Base-by-base conservation (phyloP, 164 flowering plant genomes). In the Macadamia integrifolia region DNA sequence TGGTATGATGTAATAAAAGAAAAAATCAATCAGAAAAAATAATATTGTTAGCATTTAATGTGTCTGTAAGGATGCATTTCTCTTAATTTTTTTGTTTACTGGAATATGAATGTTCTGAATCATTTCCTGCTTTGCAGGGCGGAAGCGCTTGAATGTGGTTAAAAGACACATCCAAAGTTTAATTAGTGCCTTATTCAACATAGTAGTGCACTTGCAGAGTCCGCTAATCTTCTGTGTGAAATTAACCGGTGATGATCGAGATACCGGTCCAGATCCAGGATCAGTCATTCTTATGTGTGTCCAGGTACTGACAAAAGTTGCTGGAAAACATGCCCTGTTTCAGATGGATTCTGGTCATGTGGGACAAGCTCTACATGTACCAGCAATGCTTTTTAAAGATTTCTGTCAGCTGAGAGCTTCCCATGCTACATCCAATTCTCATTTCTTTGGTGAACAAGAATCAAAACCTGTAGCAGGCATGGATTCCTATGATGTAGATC, bases 221-320 rank as follows among this genome's bases (percentile, higher is more conserved):
- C 90, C 94, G 1, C 63, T 58, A 12, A 83, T 93, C 17, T 93
- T 90, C 81, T 78, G 31, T 64, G 66, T 42, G 69, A 76, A 69
- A 48, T 46, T 64, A 60, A 65, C 55, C 13, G 40, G 61, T 31
- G 58, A 14, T 55, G 52, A 55, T 6, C 65, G 48, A 62, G 72
- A 59, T 12, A 64, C 53, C 59, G 58, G 59, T 75, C 94, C 96
- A 60, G 97, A 93, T 84, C 75, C 96, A 6, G 98, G 98, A 50
- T 78, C 96, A 59, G 88, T 88, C 23, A 73, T 83, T 73, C 95
- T 91, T 68, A 93, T 91, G 97, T 87, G 89, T 63, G 78, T 86
- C 74, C 91, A 87, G 74, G 86, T 90, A 48, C 80, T 93, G 44
- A 83, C 80, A 14, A 89, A 80, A 79, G 61, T 93, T 69, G 84